phyloP scores from a whole-genome alignment of 192 early-diverging fungal species.

The Backusella morwellensis region DNA sequence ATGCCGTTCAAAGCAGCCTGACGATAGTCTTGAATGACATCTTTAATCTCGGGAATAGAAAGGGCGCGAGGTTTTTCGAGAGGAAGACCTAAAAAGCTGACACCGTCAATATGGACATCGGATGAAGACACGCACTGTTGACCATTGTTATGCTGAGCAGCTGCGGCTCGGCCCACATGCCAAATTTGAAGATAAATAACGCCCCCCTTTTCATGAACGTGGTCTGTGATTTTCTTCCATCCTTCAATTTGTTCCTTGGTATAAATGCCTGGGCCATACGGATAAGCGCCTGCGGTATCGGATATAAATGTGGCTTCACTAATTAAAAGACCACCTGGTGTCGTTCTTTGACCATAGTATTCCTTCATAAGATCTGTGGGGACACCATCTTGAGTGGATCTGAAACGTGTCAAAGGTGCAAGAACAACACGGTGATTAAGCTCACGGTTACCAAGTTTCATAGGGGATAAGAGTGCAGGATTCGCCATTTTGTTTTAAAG shows the following conservation, averaged over 20 bases:
- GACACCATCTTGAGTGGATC: neutral
- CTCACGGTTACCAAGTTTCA: constrained; percentile 9
- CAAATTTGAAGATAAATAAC: constrained; percentile 58
- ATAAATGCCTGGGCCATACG: constrained; percentile 33
- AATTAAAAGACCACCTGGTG: constrained; percentile 19
- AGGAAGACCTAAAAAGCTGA: neutral
- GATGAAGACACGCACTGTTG: constrained; percentile 15
- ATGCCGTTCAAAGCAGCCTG: constrained; percentile 66
- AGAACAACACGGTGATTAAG: constrained; percentile 26
- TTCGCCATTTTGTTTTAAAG: neutral
- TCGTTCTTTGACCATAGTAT: constrained; percentile 28
- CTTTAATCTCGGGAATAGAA: neutral
- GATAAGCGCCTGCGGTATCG: constrained; percentile 14
- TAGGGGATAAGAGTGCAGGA: constrained; percentile 13
- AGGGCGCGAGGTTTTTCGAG: constrained; percentile 23
- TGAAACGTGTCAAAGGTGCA: constrained; percentile 25
- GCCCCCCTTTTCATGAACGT: constrained; percentile 54
- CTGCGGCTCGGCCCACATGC: constrained; percentile 31
- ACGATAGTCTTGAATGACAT: constrained; percentile 9
- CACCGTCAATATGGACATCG: constrained; percentile 14
- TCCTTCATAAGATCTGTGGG: constrained; percentile 13
- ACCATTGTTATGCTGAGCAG: neutral
- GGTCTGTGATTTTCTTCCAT: constrained; percentile 54
- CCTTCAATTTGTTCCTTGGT: constrained; percentile 39
- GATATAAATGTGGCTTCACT: constrained; percentile 25